phyloP scores from a whole-genome alignment of 371 early-diverging fungal species.

The Mortierella polycephala region DNA sequence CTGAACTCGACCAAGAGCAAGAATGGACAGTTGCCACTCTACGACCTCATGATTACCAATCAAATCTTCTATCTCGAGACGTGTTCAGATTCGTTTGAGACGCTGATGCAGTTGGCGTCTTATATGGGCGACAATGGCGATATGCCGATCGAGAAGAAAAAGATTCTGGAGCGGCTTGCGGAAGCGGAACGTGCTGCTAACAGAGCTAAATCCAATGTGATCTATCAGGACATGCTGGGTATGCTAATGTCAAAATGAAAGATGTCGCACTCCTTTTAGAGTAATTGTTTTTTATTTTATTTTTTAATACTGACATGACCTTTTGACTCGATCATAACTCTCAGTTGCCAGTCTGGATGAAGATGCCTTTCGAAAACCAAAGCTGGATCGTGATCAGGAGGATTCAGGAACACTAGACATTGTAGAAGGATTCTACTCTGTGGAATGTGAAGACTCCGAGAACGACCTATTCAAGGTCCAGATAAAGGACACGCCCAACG shows the following conservation, averaged over 20 bases:
- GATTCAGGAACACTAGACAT: conserved; percentile 52
- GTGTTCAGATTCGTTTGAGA: conserved; percentile 82
- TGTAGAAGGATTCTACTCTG: conserved; percentile 65
- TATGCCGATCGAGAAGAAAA: conserved; percentile 46
- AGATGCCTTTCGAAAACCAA: conserved; percentile 61
- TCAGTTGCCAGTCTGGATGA: conserved; percentile 68
- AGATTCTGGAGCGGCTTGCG: conserved; percentile 41
- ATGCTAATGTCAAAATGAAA: not conserved
- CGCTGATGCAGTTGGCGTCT: conserved; percentile 62
- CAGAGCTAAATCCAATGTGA: conserved; percentile 38
- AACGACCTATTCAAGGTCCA: conserved; percentile 35
- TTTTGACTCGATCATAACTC: not conserved
- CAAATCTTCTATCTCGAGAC: conserved; percentile 73
- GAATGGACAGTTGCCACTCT: conserved; percentile 43
- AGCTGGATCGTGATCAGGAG: conserved; percentile 7
- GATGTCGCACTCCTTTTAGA: too few relatives aligned
- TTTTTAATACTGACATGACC: not conserved
- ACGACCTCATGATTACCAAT: conserved; percentile 70
- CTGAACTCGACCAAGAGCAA: conserved; percentile 47
- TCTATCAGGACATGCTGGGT: conserved; percentile 57
- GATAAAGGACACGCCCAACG: conserved; percentile 32
- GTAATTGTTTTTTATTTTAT: too few relatives aligned
- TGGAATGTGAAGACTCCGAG: conserved; percentile 40
- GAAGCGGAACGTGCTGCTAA: conserved; percentile 49
- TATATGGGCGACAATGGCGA: conserved; percentile 50